Evolutionary conservation across 2,329 filamentous ascomycete species (phyloP).

Genomic region (Hymenoscyphus infarciens): DNA sequence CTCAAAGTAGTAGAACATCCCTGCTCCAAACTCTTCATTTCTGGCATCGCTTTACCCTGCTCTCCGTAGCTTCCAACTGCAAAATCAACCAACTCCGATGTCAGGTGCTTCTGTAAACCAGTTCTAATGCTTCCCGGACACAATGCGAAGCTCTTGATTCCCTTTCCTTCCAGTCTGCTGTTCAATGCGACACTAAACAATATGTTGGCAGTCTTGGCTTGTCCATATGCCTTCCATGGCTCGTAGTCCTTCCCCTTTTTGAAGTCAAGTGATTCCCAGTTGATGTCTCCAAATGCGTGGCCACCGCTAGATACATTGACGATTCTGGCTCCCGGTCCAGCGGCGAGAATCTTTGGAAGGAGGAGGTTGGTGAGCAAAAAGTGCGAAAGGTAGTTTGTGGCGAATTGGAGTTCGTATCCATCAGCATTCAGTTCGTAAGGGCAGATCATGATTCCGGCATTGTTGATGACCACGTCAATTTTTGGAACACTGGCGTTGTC

Average conservation of each 20-base stretch:
- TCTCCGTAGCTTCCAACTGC: conserved; percentile 4
- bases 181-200: conserved; percentile 34
- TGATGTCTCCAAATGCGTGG: conserved; percentile 35
- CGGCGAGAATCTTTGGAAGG: conserved; percentile 16
- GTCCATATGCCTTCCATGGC: conserved; percentile 36
- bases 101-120: conserved; percentile 11
- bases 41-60: not conserved
- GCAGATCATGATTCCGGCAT: conserved; percentile 31
- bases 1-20: conserved; percentile 35
- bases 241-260: conserved; percentile 32
- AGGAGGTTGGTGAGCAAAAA: conserved; percentile 53
- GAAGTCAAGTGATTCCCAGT: conserved; percentile 34
- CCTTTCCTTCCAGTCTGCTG: conserved; percentile 24
- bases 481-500: conserved; percentile 34
- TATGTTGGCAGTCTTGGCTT: conserved; percentile 38
- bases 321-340: conserved; percentile 15
- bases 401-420: conserved; percentile 50
- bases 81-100: conserved; percentile 1
- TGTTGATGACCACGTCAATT: conserved; percentile 44
- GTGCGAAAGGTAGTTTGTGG: conserved; percentile 50
- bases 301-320: conserved; percentile 35
- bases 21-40: conserved; percentile 16
- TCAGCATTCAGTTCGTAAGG: conserved; percentile 36
- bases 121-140: conserved; percentile 30
- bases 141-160: conserved; percentile 31